Conservation (phyloP, 352 stramenopile genomes). For the Pythium grandisporangium region DNA sequence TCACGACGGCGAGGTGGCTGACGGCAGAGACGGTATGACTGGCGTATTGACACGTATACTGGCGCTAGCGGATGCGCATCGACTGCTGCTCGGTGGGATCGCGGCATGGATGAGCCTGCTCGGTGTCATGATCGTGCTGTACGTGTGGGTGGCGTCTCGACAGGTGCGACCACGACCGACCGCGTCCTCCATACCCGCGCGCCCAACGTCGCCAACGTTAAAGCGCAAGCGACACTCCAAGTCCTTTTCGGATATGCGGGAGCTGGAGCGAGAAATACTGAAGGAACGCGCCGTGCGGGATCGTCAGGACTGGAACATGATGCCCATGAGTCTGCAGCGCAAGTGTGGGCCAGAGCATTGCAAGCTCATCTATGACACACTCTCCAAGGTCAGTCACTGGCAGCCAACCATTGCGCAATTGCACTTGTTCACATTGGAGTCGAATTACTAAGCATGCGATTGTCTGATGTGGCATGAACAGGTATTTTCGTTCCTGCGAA, state of each 20-base stretch:
- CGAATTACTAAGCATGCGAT: no score
- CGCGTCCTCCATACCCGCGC: slow-evolving; percentile 17
- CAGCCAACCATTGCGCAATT: neutral
- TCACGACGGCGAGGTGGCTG: no score
- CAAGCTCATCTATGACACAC: slow-evolving; percentile 71
- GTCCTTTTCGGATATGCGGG: slow-evolving; percentile 58
- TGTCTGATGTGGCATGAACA: slow-evolving; percentile 1
- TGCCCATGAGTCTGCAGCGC: slow-evolving; percentile 40
- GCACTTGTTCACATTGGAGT: no score
- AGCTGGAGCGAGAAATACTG: slow-evolving; percentile 49
- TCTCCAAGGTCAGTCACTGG: slow-evolving; percentile 36
- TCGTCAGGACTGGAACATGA: slow-evolving; percentile 52
- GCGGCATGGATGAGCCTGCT: slow-evolving; percentile 37
- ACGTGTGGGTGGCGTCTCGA: slow-evolving; percentile 75
- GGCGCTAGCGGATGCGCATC: slow-evolving; percentile 2
- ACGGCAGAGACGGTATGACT: no score
- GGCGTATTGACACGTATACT: slow-evolving; percentile 4
- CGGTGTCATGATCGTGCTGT: slow-evolving; percentile 35
- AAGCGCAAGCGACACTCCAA: slow-evolving; percentile 69
- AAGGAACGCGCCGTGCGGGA: slow-evolving; percentile 54
- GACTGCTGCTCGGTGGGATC: slow-evolving; percentile 16
- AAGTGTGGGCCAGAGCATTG: slow-evolving; percentile 66
- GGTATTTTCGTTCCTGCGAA: slow-evolving; percentile 66
- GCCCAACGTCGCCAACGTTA: slow-evolving; percentile 55
- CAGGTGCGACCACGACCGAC: slow-evolving; percentile 57